Conservation (phyloP, 805 yeast species). For the Trichomonascus vanleenenianus region DNA sequence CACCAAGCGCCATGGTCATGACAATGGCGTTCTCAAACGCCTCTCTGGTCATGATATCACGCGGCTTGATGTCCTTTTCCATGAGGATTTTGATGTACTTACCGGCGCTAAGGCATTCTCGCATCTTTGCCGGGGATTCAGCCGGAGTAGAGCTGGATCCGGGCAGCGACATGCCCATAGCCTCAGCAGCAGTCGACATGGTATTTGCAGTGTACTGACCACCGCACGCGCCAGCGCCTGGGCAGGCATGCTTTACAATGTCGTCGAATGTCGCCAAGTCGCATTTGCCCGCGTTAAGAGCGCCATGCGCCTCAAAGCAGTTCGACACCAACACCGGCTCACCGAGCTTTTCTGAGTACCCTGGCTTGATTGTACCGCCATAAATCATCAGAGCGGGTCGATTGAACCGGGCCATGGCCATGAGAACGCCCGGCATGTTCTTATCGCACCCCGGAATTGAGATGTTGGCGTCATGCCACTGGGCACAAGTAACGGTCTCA, state of each 20-base stretch:
- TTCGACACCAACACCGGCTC: slow-evolving; percentile 83
- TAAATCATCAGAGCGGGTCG: slow-evolving; percentile 83
- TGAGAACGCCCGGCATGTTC: slow-evolving; percentile 84
- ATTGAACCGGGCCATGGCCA: slow-evolving; percentile 87
- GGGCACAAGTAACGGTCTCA: slow-evolving; percentile 91
- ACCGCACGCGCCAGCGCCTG: slow-evolving; percentile 98
- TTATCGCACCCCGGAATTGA: slow-evolving; percentile 93
- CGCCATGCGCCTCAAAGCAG: slow-evolving; percentile 91
- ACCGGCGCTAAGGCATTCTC: slow-evolving; percentile 76
- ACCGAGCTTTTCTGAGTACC: slow-evolving; percentile 43
- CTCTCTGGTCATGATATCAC: slow-evolving; percentile 81
- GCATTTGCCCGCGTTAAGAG: slow-evolving; percentile 66
- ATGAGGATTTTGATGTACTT: slow-evolving; percentile 72
- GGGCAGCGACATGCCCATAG: slow-evolving; percentile 86
- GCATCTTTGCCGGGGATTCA: slow-evolving; percentile 62
- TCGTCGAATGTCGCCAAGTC: slow-evolving; percentile 68
- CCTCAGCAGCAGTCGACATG: slow-evolving; percentile 97
- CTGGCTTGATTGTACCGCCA: slow-evolving; percentile 89
- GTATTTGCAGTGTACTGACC: slow-evolving; percentile 99
- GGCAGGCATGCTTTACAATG: slow-evolving; percentile 81
- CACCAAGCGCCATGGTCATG: slow-evolving; percentile 91
- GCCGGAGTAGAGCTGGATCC: slow-evolving; percentile 90
- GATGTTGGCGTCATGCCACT: slow-evolving; percentile 88
- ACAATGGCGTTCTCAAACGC: slow-evolving; percentile 93
- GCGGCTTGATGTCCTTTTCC: slow-evolving; percentile 67